phyloP scores from a whole-genome alignment of 2,329 filamentous ascomycete genomes.

The Phyllosticta citriasiana region DNA sequence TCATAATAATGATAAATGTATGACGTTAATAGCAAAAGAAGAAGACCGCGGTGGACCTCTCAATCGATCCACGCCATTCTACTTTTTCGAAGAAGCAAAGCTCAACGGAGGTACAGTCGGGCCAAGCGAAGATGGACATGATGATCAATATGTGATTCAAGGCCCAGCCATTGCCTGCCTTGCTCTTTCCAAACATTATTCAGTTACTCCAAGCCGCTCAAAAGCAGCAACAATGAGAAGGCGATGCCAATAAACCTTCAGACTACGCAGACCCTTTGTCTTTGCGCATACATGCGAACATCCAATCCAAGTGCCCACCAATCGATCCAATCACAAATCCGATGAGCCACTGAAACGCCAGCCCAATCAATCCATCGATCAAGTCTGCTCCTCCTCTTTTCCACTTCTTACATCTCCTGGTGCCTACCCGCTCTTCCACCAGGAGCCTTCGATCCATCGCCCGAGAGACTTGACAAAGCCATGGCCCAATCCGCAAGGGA shows the following conservation, averaged over 20 bases:
- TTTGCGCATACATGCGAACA: not conserved
- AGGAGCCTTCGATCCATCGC: not conserved
- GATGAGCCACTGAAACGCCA: not conserved
- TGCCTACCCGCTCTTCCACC: not conserved
- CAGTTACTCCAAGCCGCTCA: constrained; percentile 16
- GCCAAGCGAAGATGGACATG: not conserved
- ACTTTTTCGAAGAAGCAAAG: too few species aligned
- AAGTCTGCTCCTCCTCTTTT: not conserved
- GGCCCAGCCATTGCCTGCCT: constrained; percentile 20
- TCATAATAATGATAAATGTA: too few species aligned
- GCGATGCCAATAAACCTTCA: not conserved
- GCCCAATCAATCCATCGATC: not conserved
- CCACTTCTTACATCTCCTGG: not conserved
- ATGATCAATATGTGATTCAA: constrained; percentile 9
- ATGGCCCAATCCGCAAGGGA: too few species aligned
- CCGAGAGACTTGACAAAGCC: too few species aligned
- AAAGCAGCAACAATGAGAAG: not conserved
- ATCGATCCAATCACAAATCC: not conserved
- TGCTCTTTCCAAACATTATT: constrained; percentile 25
- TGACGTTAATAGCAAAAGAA: too few species aligned
- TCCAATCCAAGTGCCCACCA: not conserved
- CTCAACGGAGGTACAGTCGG: too few species aligned
- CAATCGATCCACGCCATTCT: too few species aligned
- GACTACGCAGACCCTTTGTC: not conserved
- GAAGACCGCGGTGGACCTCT: too few species aligned